Evolutionary conservation across 2,329 filamentous ascomycete genomes (phyloP).

Genomic region (Fusarium sp.): DNA sequence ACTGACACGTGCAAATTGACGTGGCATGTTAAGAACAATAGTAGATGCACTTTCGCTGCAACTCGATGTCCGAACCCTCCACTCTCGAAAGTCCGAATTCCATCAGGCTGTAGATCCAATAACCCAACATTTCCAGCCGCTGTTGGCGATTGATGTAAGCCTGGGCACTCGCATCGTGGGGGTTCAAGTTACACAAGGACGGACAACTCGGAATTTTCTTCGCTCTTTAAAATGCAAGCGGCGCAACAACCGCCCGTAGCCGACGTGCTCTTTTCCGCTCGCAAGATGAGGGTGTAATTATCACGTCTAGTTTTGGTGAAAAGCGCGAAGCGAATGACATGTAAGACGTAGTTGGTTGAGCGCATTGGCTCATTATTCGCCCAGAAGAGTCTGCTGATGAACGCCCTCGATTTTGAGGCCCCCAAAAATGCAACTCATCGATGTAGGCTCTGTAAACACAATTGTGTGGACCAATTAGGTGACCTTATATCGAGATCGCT

Average conservation of each 20-base stretch:
- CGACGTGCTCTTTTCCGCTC: fast-evolving
- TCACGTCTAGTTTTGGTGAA: background rate
- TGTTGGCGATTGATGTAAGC: background rate
- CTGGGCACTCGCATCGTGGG: background rate
- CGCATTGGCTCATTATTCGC: background rate
- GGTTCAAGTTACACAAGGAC: background rate
- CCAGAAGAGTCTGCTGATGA: background rate
- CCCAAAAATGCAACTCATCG: background rate
- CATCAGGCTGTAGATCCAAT: fast-evolving
- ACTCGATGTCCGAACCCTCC: background rate
- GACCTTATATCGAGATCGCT: fast-evolving
- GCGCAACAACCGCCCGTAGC: background rate
- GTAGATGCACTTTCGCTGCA: background rate
- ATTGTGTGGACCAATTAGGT: background rate
- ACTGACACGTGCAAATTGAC: background rate
- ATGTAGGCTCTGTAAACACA: background rate
- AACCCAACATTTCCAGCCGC: background rate
- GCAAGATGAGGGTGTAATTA: fast-evolving
- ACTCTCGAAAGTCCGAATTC: background rate
- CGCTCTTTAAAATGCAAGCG: fast-evolving
- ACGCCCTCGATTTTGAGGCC: background rate
- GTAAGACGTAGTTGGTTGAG: background rate
- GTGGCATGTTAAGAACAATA: background rate
- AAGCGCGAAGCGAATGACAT: background rate
- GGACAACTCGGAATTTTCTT: fast-evolving